Evolutionary conservation across 225 moss, liverwort and hornwort species (phyloP).

Genomic region (Thuidium tamariscinum): DNA sequence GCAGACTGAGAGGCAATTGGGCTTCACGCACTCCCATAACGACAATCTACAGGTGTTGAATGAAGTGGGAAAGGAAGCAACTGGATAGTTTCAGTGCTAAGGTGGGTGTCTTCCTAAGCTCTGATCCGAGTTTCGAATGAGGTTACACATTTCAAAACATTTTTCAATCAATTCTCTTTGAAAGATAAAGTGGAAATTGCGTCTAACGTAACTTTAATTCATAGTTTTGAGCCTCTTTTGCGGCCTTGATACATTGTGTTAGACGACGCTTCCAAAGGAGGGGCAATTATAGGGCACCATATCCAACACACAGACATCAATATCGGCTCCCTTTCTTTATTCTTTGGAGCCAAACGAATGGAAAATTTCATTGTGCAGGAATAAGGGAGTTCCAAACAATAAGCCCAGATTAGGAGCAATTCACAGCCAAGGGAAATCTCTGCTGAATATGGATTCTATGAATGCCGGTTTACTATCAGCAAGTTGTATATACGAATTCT

Average conservation of each 20-base stretch:
- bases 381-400: not conserved
- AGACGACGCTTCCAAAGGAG: not conserved
- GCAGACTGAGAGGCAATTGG: conserved; percentile 47
- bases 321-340: too few relatives aligned
- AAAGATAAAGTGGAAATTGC: not conserved
- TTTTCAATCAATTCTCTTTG: not conserved
- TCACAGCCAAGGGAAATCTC: not conserved
- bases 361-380: not conserved
- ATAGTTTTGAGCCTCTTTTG: not conserved
- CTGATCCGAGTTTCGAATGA: too few relatives aligned
- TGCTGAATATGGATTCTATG: not conserved
- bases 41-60: conserved; percentile 73
- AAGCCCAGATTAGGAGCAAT: not conserved
- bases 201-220: not conserved
- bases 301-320: not conserved
- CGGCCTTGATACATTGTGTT: not conserved
- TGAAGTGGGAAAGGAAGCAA: conserved; percentile 43
- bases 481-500: not conserved
- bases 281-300: not conserved
- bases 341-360: not conserved
- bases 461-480: not conserved
- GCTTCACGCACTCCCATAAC: conserved; percentile 94
- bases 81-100: not conserved
- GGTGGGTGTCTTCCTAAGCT: not conserved
- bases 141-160: not conserved